Base-by-base conservation (phyloP, 140 eudicot genomes). In the Oenanthe javanica region DNA sequence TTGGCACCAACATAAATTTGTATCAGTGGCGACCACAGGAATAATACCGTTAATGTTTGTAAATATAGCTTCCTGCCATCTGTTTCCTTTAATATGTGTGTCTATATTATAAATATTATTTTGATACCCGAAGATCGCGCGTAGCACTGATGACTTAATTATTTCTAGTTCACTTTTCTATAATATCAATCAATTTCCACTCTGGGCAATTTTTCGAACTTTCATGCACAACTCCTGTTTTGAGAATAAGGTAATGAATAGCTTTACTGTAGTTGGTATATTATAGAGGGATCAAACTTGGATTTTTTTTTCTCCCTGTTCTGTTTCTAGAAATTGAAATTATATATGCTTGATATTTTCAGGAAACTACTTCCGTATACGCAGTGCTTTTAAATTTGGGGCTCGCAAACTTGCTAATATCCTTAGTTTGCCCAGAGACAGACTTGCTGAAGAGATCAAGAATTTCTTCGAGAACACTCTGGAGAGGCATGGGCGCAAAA, bases 361-460 rank as follows among this genome's bases (percentile, higher is more conserved):
- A 94, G 98, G 92, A 55, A 88, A 82, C 71, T 90, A 66, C 83
- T 86, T 45, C 46, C 93, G 94, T 1, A 90, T 94, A 74, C 79
- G 84, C 63, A 79, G 88, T 70, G 96, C 97, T 40, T 85, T 94
- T 78, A 61, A 87, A 42, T 82, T 57, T 69, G 98, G 96, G 79
- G 97, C 97, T n/a, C 82, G 86, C 49, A 90, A 83, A 78, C 97
- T 94, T 4, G 86, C 84, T 3, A 79, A 74, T 48, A 82, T 94
- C 67, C 86, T 94, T 52, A n/a, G 63, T 63, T 85, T 80, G 48
- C 88, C 93, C 0, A 87, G 50, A 43, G 88, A 85, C 38, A 23
- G 78, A 36, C 80, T 94, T 43, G 75, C 80, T n/a, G 80, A 59
- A 4, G 94, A 83, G 81, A 85, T 94, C 67, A 71, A 81, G 19